These are phyloP conservation scores for Chlorella vulgaris DNA, from an alignment of 139 green algal genomes.

Conservation along the genomic window DNA sequence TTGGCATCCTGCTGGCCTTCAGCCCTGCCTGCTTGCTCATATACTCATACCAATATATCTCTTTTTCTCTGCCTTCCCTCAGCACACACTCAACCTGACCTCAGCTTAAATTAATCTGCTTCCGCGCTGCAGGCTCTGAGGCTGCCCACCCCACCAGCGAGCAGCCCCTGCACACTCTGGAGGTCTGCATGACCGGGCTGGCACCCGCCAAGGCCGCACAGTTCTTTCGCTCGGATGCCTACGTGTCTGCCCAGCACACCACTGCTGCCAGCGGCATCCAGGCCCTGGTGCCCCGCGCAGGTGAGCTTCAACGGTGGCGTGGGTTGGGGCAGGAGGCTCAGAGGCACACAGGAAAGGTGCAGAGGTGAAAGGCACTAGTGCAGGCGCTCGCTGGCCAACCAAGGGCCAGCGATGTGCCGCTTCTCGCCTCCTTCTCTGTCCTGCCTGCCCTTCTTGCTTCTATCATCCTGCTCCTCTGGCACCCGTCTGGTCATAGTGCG, in stretches of 20 bases:
- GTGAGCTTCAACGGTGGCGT: neutral
- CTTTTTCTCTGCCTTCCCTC: too few relatives aligned
- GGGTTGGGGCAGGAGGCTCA: too few relatives aligned
- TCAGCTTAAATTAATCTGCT: too few relatives aligned
- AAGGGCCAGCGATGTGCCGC: too few relatives aligned
- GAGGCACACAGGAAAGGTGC: too few relatives aligned
- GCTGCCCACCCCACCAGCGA: neutral
- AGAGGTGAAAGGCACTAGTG: too few relatives aligned
- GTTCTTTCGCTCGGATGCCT: conserved; percentile 80
- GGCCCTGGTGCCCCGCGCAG: conserved; percentile 71
- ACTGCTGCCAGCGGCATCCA: conserved; percentile 71
- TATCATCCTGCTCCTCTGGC: neutral
- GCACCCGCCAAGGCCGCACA: conserved; percentile 58
- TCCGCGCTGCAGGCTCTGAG: neutral
- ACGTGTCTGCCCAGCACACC: conserved; percentile 64
- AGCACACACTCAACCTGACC: neutral
- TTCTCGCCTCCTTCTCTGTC: neutral
- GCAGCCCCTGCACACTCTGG: conserved; percentile 76
- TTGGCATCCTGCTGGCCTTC: too few relatives aligned
- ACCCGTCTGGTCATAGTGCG: neutral
- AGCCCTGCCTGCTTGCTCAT: too few relatives aligned
- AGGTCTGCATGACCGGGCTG: conserved; percentile 92
- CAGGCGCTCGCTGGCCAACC: too few relatives aligned
- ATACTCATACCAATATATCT: neutral
- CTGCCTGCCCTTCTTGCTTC: neutral